phyloP scores from a whole-genome alignment of 2,329 filamentous ascomycete species.

The Trichoderma sp. region DNA sequence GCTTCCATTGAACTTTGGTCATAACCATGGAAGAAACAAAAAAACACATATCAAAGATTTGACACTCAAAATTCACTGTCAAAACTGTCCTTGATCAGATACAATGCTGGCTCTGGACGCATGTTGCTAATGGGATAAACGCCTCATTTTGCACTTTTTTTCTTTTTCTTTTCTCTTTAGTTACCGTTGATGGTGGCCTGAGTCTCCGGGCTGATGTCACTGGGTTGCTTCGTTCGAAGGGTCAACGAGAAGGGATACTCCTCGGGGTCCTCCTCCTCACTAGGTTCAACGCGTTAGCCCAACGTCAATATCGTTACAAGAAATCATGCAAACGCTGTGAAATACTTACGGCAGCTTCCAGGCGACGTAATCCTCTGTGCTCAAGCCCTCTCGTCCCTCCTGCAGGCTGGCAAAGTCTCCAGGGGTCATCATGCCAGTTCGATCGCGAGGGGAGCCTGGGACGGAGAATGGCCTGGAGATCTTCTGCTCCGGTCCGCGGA shows the following conservation, averaged over 20 bases:
- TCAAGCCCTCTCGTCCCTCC: conserved; percentile 87
- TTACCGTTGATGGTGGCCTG: conserved; percentile 24
- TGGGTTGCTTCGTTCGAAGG: conserved; percentile 49
- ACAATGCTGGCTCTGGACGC: conserved; percentile 1
- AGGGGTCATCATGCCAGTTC: conserved; percentile 97
- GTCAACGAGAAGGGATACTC: conserved; percentile 61
- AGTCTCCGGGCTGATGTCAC: conserved; percentile 32
- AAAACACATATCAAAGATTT: conserved; percentile 13
- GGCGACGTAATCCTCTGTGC: conserved; percentile 94
- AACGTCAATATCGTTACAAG: not conserved
- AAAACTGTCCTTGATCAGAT: not conserved
- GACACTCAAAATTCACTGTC: not conserved
- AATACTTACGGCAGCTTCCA: conserved; percentile 93
- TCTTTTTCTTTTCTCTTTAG: not conserved
- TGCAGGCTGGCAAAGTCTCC: conserved; percentile 96
- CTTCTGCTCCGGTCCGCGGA: conserved; percentile 90
- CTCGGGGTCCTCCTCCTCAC: conserved; percentile 91
- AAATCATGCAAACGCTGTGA: not conserved
- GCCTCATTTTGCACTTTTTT: not conserved
- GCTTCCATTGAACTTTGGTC: not conserved
- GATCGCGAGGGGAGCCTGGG: conserved; percentile 85
- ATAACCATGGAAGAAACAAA: not conserved
- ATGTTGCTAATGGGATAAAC: not conserved
- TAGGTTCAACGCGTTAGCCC: conserved; percentile 38
- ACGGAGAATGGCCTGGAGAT: conserved; percentile 92